Conservation (phyloP, 1,284 basidiomycete species). For the Ustilago esculenta region DNA sequence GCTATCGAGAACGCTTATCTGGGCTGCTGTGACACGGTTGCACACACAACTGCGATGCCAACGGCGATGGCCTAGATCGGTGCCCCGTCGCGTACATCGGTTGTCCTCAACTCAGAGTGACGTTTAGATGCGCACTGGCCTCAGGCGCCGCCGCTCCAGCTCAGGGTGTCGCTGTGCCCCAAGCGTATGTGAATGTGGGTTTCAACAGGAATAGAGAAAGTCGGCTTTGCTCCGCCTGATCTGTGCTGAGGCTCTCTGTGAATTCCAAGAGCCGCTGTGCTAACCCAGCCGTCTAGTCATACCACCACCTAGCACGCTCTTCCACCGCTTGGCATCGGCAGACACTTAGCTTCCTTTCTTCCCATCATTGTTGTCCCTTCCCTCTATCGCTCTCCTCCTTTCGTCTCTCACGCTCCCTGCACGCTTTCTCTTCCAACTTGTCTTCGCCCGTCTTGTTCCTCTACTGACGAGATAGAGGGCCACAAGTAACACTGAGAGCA, state of each 20-base stretch:
- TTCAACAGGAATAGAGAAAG: conserved; percentile 2
- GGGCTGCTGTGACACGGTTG: too few species aligned
- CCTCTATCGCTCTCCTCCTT: neutral
- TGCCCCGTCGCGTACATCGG: conserved; percentile 4
- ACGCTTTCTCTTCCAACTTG: conserved; percentile 1
- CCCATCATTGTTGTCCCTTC: conserved; percentile 1
- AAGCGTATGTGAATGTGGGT: conserved; percentile 1
- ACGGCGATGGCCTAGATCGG: too few species aligned
- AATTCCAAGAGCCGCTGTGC: conserved; percentile 12
- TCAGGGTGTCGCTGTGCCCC: too few species aligned
- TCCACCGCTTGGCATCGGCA: neutral
- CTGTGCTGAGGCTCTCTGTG: too few species aligned
- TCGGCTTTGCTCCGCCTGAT: conserved; percentile 14
- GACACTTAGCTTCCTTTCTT: neutral
- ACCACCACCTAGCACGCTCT: too few species aligned
- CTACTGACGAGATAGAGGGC: conserved; percentile 18
- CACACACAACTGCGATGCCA: too few species aligned
- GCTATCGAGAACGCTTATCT: too few species aligned
- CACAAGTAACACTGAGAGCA: conserved; percentile 6
- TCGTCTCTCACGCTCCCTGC: conserved; percentile 11
- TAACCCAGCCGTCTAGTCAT: conserved; percentile 6
- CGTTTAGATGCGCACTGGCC: conserved; percentile 1
- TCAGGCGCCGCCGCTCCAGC: too few species aligned
- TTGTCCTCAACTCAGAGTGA: neutral
- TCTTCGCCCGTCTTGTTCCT: conserved; percentile 7